These are phyloP conservation scores for Leccinum fibrillosum DNA, from an alignment of 768 basidiomycete genomes.

Conservation along the genomic window DNA sequence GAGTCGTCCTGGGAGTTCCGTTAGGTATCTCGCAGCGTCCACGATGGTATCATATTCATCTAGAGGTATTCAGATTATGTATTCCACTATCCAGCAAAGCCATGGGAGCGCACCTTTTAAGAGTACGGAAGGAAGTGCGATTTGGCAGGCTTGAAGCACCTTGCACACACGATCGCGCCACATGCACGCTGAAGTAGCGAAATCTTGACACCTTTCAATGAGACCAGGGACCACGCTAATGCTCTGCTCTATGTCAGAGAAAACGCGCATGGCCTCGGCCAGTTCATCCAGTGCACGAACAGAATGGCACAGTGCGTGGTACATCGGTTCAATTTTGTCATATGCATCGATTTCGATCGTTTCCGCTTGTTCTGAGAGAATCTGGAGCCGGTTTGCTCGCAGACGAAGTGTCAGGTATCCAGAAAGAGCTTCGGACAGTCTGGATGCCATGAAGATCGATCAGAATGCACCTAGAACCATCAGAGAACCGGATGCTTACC, in stretches of 20 bases:
- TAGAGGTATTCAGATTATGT: slow-evolving; percentile 11
- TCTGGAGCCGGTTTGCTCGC: slow-evolving; percentile 17
- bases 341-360: slow-evolving; percentile 17
- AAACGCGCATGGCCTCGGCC: slow-evolving; percentile 31
- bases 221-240: slow-evolving; percentile 19
- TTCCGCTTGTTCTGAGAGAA: slow-evolving; percentile 18
- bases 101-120: slow-evolving; percentile 32
- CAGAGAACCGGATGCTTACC: slow-evolving; percentile 47
- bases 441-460: background rate
- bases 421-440: slow-evolving; percentile 21
- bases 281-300: slow-evolving; percentile 38
- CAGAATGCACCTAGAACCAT: background rate
- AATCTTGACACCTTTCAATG: slow-evolving; percentile 25
- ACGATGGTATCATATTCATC: slow-evolving; percentile 35
- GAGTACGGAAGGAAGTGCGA: slow-evolving; percentile 30
- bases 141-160: slow-evolving; percentile 20
- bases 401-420: slow-evolving; percentile 12
- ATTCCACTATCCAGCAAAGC: background rate
- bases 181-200: slow-evolving; percentile 23
- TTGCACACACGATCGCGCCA: slow-evolving; percentile 28
- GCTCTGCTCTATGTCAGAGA: slow-evolving; percentile 31
- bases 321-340: slow-evolving; percentile 17
- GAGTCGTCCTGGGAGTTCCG: slow-evolving; percentile 22
- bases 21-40: slow-evolving; percentile 25
- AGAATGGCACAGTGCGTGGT: slow-evolving; percentile 14